Evolutionary conservation across 257 asterid species (phyloP).

Genomic region (Solanum sejunctum): DNA sequence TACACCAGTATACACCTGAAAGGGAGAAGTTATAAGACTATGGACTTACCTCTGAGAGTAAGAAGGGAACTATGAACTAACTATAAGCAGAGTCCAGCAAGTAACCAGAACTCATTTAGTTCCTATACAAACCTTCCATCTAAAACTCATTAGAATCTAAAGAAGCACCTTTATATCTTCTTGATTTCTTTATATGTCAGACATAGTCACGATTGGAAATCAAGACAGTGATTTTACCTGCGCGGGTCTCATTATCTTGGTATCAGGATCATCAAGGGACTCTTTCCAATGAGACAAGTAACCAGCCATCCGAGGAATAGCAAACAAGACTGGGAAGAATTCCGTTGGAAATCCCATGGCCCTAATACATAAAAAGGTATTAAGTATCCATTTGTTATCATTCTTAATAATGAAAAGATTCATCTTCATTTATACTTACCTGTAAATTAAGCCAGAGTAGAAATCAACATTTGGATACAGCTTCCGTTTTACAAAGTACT

Average conservation of each 20-base stretch:
- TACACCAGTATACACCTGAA: constrained; percentile 85
- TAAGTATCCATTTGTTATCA: background rate
- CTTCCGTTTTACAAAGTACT: constrained; percentile 91
- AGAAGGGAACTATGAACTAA: background rate
- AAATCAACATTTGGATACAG: constrained; percentile 95
- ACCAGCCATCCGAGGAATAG: constrained; percentile 98
- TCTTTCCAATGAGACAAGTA: constrained; percentile 97
- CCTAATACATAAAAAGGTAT: constrained; percentile 24
- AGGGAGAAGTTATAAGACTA: background rate
- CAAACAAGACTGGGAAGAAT: constrained; percentile 91
- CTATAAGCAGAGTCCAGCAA: background rate
- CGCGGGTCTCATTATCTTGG: constrained; percentile 97
- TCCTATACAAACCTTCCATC: background rate
- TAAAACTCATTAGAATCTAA: no score
- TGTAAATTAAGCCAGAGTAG: constrained; percentile 90
- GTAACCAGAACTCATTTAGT: background rate
- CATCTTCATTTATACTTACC: constrained; percentile 23
- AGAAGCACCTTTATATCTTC: no score
- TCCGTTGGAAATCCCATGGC: constrained; percentile 99
- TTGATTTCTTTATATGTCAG: no score
- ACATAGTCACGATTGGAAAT: background rate
- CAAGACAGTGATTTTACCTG: constrained; percentile 35
- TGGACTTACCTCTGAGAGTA: background rate
- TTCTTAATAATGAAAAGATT: background rate
- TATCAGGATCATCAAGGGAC: constrained; percentile 90